Evolutionary conservation across 2,329 filamentous ascomycete genomes (phyloP).

Genomic region (Talaromyces sp.): DNA sequence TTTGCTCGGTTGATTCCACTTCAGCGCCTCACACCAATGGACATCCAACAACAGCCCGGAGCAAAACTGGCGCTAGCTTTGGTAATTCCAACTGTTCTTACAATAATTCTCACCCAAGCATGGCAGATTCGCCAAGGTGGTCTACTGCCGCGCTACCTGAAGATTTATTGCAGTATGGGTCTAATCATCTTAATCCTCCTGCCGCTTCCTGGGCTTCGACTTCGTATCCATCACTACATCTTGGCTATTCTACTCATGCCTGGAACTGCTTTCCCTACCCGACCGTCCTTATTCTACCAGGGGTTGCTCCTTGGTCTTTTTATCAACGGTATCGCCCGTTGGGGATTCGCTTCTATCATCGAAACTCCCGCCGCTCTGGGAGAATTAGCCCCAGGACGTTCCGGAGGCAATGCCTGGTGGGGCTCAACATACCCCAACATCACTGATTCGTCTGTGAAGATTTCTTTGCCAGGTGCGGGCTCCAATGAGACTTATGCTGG

Average conservation of each 20-base stretch:
- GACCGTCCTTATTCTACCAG: conserved; percentile 82
- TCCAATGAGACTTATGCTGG: conserved; percentile 36
- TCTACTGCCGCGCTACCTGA: conserved; percentile 74
- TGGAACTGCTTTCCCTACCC: conserved; percentile 84
- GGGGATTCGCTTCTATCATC: conserved; percentile 88
- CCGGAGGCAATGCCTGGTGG: conserved; percentile 47
- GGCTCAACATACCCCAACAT: conserved; percentile 56
- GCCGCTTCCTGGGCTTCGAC: conserved; percentile 71
- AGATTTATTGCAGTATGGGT: conserved; percentile 72
- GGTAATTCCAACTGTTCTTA: conserved; percentile 71
- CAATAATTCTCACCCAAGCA: conserved; percentile 73
- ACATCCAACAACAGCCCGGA: conserved; percentile 85
- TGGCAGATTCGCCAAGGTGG: conserved; percentile 87
- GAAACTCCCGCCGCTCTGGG: conserved; percentile 75
- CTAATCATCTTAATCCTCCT: conserved; percentile 70
- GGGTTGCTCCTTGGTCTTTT: conserved; percentile 88
- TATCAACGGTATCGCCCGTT: conserved; percentile 89
- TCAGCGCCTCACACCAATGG: conserved; percentile 84
- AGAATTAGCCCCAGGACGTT: conserved; percentile 49
- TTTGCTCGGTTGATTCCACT: conserved; percentile 88
- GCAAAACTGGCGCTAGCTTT: conserved; percentile 79
- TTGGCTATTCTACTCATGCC: conserved; percentile 83
- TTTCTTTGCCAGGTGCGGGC: conserved; percentile 47
- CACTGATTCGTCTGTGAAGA: conserved; percentile 46
- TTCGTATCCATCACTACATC: conserved; percentile 95